phyloP scores from a whole-genome alignment of 345 rosid genomes.

The Aquilaria sinensis region DNA sequence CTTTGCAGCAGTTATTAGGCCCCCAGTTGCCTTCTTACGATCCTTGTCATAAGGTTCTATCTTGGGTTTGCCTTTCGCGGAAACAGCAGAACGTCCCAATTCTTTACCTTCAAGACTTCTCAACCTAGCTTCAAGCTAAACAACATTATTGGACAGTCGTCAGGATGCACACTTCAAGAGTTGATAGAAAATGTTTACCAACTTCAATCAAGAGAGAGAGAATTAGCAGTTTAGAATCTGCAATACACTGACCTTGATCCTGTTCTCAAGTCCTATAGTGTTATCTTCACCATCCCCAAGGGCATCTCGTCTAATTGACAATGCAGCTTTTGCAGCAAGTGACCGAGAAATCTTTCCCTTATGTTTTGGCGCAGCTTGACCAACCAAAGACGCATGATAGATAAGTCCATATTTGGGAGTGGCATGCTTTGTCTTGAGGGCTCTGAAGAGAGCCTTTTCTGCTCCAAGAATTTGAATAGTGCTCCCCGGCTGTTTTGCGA shows the following conservation, averaged over 20 bases:
- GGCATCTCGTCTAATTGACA: conserved; percentile 82
- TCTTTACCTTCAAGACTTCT: conserved; percentile 81
- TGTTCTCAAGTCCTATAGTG: conserved; percentile 80
- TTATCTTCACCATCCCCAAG: conserved; percentile 79
- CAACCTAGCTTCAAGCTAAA: conserved; percentile 79
- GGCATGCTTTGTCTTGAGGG: conserved; percentile 79
- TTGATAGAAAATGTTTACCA: too few relatives aligned
- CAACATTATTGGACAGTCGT: neutral
- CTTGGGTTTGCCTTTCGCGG: conserved; percentile 89
- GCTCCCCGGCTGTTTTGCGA: conserved; percentile 82
- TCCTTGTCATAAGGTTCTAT: conserved; percentile 84
- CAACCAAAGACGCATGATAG: conserved; percentile 72
- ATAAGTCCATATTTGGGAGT: conserved; percentile 83
- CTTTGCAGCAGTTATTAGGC: conserved; percentile 78
- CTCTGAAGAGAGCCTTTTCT: conserved; percentile 77
- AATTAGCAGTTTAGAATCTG: neutral
- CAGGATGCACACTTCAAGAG: too few relatives aligned
- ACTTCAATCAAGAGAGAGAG: neutral
- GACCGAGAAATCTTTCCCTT: conserved; percentile 91
- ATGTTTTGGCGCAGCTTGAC: conserved; percentile 64
- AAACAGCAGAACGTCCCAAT: conserved; percentile 68
- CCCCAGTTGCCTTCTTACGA: conserved; percentile 63
- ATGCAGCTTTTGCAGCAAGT: conserved; percentile 75
- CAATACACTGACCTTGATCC: conserved; percentile 46
- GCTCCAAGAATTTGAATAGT: conserved; percentile 76